These are phyloP conservation scores for Fusarium illudens DNA, from an alignment of 2,329 filamentous ascomycete genomes.

Conservation along the genomic window DNA sequence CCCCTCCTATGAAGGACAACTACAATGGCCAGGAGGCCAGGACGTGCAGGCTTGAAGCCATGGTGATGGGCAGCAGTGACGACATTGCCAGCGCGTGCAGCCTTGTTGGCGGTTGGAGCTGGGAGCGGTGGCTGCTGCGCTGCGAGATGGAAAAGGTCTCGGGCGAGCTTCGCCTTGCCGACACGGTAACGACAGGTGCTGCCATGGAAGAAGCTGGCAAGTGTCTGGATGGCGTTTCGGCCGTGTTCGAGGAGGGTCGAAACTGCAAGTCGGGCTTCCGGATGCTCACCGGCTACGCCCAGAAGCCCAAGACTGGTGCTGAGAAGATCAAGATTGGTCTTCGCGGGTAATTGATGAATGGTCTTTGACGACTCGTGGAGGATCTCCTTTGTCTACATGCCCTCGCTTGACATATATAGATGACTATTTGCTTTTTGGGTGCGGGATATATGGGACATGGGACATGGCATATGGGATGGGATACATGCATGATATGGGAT, in stretches of 20 bases:
- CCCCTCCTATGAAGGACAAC: conserved; percentile 47
- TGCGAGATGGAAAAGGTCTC: conserved; percentile 82
- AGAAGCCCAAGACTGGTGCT: conserved; percentile 61
- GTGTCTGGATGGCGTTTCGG: conserved; percentile 67
- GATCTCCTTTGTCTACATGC: conserved; percentile 37
- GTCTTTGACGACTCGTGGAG: conserved; percentile 21
- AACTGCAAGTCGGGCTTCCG: conserved; percentile 67
- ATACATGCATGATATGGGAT: conserved; percentile 8
- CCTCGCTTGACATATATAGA: conserved; percentile 27
- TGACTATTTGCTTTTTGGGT: conserved; percentile 8
- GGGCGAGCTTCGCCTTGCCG: conserved; percentile 68
- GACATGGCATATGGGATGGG: background rate
- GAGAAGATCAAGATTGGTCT: conserved; percentile 52
- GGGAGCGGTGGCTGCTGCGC: conserved; percentile 96
- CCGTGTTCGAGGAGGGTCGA: conserved; percentile 70
- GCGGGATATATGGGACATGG: conserved; percentile 2
- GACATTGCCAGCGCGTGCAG: conserved; percentile 80
- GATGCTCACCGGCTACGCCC: conserved; percentile 69
- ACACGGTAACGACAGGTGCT: conserved; percentile 60
- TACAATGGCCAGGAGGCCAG: conserved; percentile 52
- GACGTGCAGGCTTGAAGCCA: conserved; percentile 67
- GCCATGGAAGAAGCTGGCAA: conserved; percentile 65
- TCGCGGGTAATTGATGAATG: conserved; percentile 26
- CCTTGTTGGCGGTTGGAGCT: conserved; percentile 85
- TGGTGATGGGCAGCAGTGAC: conserved; percentile 72